Base-by-base conservation (phyloP, 2,329 filamentous ascomycete species). In the Fonsecaea nubica region DNA sequence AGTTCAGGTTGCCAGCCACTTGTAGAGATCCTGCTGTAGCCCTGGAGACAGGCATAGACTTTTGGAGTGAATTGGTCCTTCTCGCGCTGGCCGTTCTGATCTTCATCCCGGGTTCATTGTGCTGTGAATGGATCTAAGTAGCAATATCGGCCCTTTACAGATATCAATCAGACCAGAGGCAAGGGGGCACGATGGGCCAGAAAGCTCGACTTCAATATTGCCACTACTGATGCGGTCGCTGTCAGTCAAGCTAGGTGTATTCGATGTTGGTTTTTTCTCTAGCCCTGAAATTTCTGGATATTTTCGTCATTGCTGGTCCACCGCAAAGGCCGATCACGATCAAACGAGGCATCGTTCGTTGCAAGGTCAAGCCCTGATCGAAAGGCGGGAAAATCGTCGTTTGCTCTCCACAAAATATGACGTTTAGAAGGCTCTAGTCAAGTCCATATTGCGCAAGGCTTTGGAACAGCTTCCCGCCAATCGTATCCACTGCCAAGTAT, bases 251-350 rank as follows among this genome's bases (percentile, higher is more conserved):
- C 30, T n/a, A 8, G 13, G 15, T 15, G 30, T 8, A 6, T 5
- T 18, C 12, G 40, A 15, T 13, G 45, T 35, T 30, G 42, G 30
- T 13, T 21, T 15, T 36, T 21, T 18, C 21, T 30, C 40, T 9
- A 36, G 30, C 8, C 18, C 13, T 15, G 15, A 12, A n/a, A 55
- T n/a, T 33, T 33, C 32, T 55, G 32, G 48, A 21, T 12, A 48
- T 38, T 21, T 15, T 61, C 58, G 48, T 61, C 58, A 61, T 61
- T 45, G 12, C 57, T 33, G 32, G 55, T 33, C 56, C 45, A 21
- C 32, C 30, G 12, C 42, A 10, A 36, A 32, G 21, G 57, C 42
- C 21, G 40, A 59, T 59, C 57, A 36, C 57, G 57, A 59, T 59
- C 57, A 50, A 45, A 42, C 21, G 36, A 58, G 55, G 38, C 10